Conservation (phyloP, 345 rosid species). For the Murraya paniculata region DNA sequence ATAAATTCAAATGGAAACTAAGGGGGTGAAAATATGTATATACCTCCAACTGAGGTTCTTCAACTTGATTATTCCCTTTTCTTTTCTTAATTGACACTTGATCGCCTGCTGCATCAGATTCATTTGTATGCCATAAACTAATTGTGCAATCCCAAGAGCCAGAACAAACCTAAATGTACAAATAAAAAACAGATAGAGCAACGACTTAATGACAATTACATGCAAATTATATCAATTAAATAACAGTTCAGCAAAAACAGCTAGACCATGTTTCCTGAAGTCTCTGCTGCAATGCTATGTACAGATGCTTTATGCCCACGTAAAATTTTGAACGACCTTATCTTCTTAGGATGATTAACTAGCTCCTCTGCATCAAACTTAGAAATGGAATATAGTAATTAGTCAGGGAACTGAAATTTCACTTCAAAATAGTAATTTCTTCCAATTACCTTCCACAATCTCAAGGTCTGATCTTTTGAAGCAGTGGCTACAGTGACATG, state of each 20-base stretch:
- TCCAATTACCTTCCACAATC: conserved; percentile 85
- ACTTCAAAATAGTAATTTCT: conserved; percentile 3
- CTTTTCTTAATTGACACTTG: conserved; percentile 75
- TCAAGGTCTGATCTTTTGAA: conserved; percentile 84
- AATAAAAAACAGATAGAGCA: conserved; percentile 9
- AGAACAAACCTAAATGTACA: conserved; percentile 61
- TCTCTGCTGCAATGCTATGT: conserved; percentile 67
- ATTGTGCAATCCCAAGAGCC: conserved; percentile 95
- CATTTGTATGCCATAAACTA: conserved; percentile 71
- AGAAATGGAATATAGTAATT: conserved; percentile 15
- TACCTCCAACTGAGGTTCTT: conserved; percentile 81
- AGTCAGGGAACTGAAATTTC: conserved; percentile 13
- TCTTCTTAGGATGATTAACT: conserved; percentile 37
- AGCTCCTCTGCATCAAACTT: conserved; percentile 55
- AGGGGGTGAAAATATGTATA: conserved; percentile 2
- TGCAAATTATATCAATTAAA: not conserved
- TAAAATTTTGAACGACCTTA: conserved; percentile 72
- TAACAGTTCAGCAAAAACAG: not conserved
- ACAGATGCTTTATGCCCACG: conserved; percentile 88
- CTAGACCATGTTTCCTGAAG: conserved; percentile 69
- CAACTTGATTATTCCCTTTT: conserved; percentile 59
- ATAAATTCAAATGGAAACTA: conserved; percentile 9
- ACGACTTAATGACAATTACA: not conserved
- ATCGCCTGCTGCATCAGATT: conserved; percentile 47
- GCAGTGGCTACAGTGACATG: conserved; percentile 68